These are phyloP conservation scores for Amphibolis antarctica DNA, from an alignment of 106 monocot genomes.

Conservation along the genomic window DNA sequence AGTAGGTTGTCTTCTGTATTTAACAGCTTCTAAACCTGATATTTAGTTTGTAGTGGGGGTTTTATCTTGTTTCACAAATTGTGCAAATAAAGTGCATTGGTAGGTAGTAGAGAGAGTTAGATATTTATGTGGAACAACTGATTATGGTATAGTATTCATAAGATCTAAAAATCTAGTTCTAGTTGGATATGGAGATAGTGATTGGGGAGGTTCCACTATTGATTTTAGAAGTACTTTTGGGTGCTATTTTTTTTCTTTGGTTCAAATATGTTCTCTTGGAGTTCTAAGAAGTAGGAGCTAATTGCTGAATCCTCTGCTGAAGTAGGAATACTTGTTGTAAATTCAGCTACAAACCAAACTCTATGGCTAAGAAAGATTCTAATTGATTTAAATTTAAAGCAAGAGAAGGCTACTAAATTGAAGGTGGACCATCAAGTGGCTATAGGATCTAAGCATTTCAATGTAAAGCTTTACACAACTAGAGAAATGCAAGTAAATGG, in stretches of 20 bases:
- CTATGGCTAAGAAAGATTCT: no score
- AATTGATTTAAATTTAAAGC: not conserved
- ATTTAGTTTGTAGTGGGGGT: not conserved
- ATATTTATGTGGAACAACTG: not conserved
- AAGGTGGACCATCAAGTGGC: not conserved
- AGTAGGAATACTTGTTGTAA: not conserved
- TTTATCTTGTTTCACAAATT: not conserved
- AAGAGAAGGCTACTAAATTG: not conserved
- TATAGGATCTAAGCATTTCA: no score
- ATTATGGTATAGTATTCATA: not conserved
- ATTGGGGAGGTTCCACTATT: not conserved
- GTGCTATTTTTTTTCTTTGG: not conserved
- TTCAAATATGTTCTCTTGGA: not conserved
- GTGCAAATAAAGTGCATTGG: not conserved
- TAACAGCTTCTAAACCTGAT: not conserved
- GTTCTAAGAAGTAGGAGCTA: no score
- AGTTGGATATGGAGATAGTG: constrained; percentile 1
- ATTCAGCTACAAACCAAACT: not conserved
- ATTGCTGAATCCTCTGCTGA: not conserved
- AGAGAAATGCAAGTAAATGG: no score
- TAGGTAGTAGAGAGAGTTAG: not conserved
- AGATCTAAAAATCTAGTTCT: not conserved
- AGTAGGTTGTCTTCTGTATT: not conserved
- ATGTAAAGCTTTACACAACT: no score
- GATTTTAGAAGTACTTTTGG: constrained; percentile 4